These are phyloP conservation scores for Metarhizium sp. DNA, from an alignment of 2,329 filamentous ascomycete species.

Conservation along the genomic window DNA sequence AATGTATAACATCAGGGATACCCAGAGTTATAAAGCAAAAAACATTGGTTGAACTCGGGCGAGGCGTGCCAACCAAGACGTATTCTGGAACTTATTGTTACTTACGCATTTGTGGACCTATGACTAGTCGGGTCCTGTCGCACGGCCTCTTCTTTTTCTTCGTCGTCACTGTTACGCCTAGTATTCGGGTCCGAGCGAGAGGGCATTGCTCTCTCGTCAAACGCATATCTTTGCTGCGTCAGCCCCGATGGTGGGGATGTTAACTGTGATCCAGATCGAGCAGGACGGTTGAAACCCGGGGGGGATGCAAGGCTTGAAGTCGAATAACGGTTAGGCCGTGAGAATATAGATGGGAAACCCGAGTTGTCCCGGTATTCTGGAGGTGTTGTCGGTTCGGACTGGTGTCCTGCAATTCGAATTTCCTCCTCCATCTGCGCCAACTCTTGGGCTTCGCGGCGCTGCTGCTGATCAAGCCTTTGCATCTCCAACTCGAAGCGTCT, in stretches of 20 bases:
- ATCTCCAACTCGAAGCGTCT: conserved; percentile 87
- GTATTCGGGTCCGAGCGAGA: conserved; percentile 82
- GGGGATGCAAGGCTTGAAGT: conserved; percentile 80
- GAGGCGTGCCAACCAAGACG: not conserved
- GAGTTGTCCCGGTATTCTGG: conserved; percentile 74
- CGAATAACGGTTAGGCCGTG: conserved; percentile 80
- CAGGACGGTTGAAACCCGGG: conserved; percentile 64
- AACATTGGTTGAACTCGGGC: not conserved
- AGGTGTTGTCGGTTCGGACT: conserved; percentile 92
- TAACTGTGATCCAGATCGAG: conserved; percentile 68
- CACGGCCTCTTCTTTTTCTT: conserved; percentile 72
- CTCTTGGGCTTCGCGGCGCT: conserved; percentile 73
- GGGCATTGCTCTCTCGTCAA: conserved; percentile 42
- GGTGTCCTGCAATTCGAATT: conserved; percentile 56
- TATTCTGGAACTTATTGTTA: conserved; percentile 20
- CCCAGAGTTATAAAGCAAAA: too few relatives aligned
- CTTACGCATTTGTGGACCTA: conserved; percentile 70
- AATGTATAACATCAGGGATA: too few relatives aligned
- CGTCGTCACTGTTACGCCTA: conserved; percentile 82
- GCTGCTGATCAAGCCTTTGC: conserved; percentile 78
- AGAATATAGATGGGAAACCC: conserved; percentile 71
- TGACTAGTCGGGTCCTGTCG: conserved; percentile 61
- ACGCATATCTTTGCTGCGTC: conserved; percentile 48
- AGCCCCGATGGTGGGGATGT: conserved; percentile 65
- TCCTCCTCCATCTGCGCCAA: conserved; percentile 77